Conservation (phyloP, 371 early-diverging fungal species). For the Amoeboaphelidium occidentale region DNA sequence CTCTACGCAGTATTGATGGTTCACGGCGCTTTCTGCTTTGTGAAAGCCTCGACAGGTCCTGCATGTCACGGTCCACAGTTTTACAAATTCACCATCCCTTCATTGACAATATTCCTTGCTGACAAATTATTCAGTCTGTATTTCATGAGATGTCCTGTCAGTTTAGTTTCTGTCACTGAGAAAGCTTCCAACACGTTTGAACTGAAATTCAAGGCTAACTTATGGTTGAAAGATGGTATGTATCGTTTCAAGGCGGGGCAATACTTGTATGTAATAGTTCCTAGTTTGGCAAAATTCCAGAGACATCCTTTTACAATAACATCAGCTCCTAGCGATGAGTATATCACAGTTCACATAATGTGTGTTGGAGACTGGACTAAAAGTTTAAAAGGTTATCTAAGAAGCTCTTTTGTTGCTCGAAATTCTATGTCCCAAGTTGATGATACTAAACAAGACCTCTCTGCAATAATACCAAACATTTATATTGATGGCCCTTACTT, state of each 20-base stretch:
- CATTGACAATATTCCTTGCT: no score
- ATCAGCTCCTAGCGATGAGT: conserved; percentile 51
- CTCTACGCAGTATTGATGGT: no score
- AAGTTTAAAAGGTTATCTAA: conserved; percentile 30
- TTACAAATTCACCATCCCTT: no score
- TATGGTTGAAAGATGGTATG: no score
- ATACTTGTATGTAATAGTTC: conserved; percentile 38
- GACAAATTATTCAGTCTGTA: no score
- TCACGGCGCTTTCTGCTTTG: no score
- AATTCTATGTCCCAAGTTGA: background rate
- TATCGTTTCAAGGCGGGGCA: conserved; percentile 33
- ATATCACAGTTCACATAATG: conserved; percentile 48
- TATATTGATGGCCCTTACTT: conserved; percentile 11
- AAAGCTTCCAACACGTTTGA: no score
- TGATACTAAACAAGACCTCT: background rate
- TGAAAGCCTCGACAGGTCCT: no score
- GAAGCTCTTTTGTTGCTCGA: conserved; percentile 3
- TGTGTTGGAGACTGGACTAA: conserved; percentile 60
- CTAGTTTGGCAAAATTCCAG: conserved; percentile 29
- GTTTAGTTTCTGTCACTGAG: no score
- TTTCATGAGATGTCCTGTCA: no score
- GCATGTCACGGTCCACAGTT: no score
- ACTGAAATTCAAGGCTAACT: no score
- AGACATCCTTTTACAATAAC: conserved; percentile 71
- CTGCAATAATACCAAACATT: conserved; percentile 4